Evolutionary conservation across 2,329 filamentous ascomycete species (phyloP), one percentile per base, ranked within the genome.

Genomic region (Aureobasidium leucospermi): DNA sequence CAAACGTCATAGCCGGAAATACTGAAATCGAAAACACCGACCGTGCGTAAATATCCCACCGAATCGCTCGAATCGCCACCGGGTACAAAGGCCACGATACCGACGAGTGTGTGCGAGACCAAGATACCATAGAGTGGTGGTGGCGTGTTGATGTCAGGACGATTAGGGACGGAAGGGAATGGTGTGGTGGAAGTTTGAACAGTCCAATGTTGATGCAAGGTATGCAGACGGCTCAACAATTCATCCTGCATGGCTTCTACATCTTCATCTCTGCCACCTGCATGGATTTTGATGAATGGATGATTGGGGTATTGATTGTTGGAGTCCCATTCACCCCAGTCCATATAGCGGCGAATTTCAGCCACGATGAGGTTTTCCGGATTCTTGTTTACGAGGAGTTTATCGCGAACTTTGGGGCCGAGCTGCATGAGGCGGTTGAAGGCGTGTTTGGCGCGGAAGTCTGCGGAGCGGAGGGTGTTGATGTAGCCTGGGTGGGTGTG

Each of bases 1-100:
- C 83, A 86, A 1, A 85, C 81, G 66, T 85, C 83, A 61, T 81
- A 79, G 1, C 76, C 76, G 8, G 70, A 67, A 45, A 81, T 75
- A 4, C 74, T 74, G 59, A 83, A 77, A 65, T 85, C 78, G 63
- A 84, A 81, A 56, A 78, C 76, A 5, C 75, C 78, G 52, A 85
- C 76, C 10, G 74, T 74, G 10, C 73, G 69, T 7, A 78, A 52
- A 63, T 68, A 36, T 60, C 66, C 63, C n/a, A 48, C 52, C 3
- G 43, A 52, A 34, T 56, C 34, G 16, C 51, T 34, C 2, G 36
- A 62, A 58, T 10, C 63, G 2, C 75, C 72, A 16, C 76, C 69
- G 1, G 75, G 71, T 56, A 80, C 73, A 39, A 78, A 78, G 6
- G 79, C 80, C 53, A 83, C 74, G 16, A 85, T 72, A 4, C 76